phyloP scores from a whole-genome alignment of 352 stramenopile genomes.

The Pythium monospermum region DNA sequence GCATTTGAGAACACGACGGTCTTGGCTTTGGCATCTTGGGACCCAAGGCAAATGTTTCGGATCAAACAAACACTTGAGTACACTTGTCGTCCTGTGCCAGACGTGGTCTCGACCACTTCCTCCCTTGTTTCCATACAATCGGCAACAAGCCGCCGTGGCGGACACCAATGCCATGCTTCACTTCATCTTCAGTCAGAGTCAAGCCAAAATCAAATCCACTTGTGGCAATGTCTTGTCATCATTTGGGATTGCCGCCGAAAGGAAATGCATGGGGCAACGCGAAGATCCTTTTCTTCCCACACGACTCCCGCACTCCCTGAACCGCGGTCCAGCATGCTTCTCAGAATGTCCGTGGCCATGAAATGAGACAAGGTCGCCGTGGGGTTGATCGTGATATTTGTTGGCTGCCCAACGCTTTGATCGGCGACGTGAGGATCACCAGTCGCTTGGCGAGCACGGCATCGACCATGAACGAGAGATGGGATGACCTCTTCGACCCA shows the following conservation, averaged over 20 bases:
- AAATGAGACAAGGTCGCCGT: conserved; percentile 97
- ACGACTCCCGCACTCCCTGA: conserved; percentile 98
- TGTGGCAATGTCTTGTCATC: conserved; percentile 98
- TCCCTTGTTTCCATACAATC: too few relatives aligned
- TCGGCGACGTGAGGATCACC: conserved; percentile 99
- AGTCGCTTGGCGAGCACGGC: conserved; percentile 88
- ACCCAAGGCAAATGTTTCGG: conserved; percentile 97
- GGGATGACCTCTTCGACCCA: too few relatives aligned
- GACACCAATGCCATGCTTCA: conserved; percentile 98
- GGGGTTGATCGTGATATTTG: conserved; percentile 99
- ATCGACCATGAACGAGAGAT: too few relatives aligned
- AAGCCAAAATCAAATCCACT: conserved; percentile 94
- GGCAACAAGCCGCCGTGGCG: conserved; percentile 98
- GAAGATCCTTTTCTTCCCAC: conserved; percentile 99
- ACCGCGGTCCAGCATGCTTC: conserved; percentile 98
- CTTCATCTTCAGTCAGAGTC: too few relatives aligned
- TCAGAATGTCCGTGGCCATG: conserved; percentile 97
- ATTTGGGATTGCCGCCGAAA: too few relatives aligned
- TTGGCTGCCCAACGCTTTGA: conserved; percentile 99
- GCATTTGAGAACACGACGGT: conserved; percentile 98
- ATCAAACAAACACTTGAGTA: conserved; percentile 99
- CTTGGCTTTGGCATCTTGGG: conserved; percentile 99
- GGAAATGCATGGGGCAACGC: conserved; percentile 96
- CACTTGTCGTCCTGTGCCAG: conserved; percentile 91
- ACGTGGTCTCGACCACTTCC: conserved; percentile 94